phyloP scores from a whole-genome alignment of 2,329 filamentous ascomycete genomes.

The Fusarium sp. region DNA sequence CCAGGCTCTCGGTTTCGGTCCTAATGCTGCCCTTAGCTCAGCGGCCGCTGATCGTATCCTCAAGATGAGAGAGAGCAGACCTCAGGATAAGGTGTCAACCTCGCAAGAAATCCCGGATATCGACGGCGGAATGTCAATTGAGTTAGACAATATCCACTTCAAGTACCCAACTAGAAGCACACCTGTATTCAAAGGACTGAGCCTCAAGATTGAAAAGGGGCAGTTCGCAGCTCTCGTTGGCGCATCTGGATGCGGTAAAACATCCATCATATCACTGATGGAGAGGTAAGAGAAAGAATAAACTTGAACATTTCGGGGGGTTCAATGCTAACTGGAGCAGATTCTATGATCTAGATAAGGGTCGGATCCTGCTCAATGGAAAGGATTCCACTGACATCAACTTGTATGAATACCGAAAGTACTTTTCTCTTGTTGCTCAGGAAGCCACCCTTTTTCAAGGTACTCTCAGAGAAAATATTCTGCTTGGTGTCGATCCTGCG shows the following conservation, averaged over 20 bases:
- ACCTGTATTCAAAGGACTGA: constrained; percentile 69
- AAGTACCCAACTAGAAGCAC: constrained; percentile 68
- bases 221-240: constrained; percentile 79
- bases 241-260: constrained; percentile 77
- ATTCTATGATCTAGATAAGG: constrained; percentile 76
- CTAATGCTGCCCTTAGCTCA: constrained; percentile 70
- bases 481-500: constrained; percentile 69
- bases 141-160: constrained; percentile 68
- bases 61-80: constrained; percentile 58
- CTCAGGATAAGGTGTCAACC: constrained; percentile 48
- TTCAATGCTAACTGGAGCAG: constrained; percentile 44
- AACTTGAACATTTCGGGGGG: neutral
- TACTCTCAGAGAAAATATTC: constrained; percentile 75
- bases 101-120: constrained; percentile 56
- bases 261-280: constrained; percentile 73
- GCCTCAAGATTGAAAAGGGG: constrained; percentile 72
- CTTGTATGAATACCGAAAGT: constrained; percentile 69
- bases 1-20: constrained; percentile 69
- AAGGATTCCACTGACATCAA: constrained; percentile 68
- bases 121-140: constrained; percentile 65
- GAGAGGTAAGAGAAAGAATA: constrained; percentile 55
- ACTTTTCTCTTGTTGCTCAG: constrained; percentile 78
- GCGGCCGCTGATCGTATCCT: constrained; percentile 71
- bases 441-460: constrained; percentile 79
- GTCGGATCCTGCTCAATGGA: constrained; percentile 73